Evolutionary conservation across 2,329 filamentous ascomycete genomes (phyloP).

Genomic region (Trichoderma pleuroti): DNA sequence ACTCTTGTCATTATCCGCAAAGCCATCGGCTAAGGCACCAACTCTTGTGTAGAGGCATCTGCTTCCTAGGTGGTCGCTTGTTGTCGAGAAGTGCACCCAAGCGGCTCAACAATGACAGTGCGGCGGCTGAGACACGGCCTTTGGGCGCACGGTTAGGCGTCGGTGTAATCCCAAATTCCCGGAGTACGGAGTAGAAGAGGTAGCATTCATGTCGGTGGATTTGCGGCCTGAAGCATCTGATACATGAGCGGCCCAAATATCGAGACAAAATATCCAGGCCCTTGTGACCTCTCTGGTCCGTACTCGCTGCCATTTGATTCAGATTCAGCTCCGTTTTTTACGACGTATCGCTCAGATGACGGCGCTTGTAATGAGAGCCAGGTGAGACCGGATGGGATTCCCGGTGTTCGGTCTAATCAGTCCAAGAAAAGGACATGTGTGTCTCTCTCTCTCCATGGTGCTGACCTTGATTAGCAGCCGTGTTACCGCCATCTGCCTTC

Average conservation of each 20-base stretch:
- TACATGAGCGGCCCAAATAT: neutral
- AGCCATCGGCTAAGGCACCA: neutral
- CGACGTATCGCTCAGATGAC: neutral
- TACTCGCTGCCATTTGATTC: neutral
- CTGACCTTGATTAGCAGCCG: neutral
- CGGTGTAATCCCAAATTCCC: neutral
- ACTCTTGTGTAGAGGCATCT: neutral
- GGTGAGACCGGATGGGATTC: neutral
- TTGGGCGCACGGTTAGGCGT: neutral
- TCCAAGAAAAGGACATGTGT: neutral
- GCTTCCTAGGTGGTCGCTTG: neutral
- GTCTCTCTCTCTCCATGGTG: neutral
- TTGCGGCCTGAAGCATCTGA: neutral
- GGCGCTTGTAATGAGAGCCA: neutral
- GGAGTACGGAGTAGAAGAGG: neutral
- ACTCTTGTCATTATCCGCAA: neutral
- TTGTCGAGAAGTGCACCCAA: neutral
- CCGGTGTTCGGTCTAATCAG: neutral
- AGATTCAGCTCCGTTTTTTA: neutral
- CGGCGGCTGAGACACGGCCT: slow-evolving; percentile 1
- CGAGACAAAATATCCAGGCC: neutral
- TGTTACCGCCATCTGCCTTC: neutral
- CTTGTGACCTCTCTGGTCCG: neutral
- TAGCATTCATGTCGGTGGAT: neutral
- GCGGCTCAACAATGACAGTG: neutral